Evolutionary conservation across 495 filamentous ascomycete genomes (phyloP).

Genomic region (Aspergillus ostianus): DNA sequence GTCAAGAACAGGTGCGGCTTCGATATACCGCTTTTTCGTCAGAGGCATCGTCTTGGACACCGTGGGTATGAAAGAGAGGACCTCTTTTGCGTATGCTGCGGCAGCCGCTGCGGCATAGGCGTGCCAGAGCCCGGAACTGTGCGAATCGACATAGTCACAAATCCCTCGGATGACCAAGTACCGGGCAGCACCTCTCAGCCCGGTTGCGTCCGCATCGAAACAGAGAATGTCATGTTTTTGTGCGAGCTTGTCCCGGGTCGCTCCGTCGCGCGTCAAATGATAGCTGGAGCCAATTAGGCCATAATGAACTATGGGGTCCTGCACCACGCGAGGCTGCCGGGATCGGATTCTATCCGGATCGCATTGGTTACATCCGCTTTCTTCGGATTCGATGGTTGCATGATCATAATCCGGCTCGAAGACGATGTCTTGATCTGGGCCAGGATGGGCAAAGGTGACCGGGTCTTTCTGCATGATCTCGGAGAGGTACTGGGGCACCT

Average conservation of each 20-base stretch:
- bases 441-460: constrained; percentile 22
- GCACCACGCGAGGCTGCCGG: constrained; percentile 17
- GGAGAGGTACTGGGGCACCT: constrained; percentile 24
- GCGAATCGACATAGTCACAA: constrained; percentile 41
- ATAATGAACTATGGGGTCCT: constrained; percentile 31
- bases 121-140: constrained; percentile 36
- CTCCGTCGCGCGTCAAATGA: constrained; percentile 26
- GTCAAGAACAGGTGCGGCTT: constrained; percentile 25
- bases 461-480: constrained; percentile 25
- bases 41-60: constrained; percentile 20
- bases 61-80: constrained; percentile 26
- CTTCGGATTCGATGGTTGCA: constrained; percentile 14
- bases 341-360: constrained; percentile 16
- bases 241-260: constrained; percentile 18
- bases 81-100: constrained; percentile 34
- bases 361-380: constrained; percentile 24
- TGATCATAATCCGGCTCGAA: constrained; percentile 29
- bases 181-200: constrained; percentile 26
- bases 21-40: constrained; percentile 16
- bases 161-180: constrained; percentile 42
- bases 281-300: constrained; percentile 33
- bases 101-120: constrained; percentile 34
- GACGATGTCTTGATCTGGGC: constrained; percentile 27
- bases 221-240: constrained; percentile 25
- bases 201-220: constrained; percentile 41